Conservation (phyloP, 495 filamentous ascomycete genomes). For the Xylaria palmicola region DNA sequence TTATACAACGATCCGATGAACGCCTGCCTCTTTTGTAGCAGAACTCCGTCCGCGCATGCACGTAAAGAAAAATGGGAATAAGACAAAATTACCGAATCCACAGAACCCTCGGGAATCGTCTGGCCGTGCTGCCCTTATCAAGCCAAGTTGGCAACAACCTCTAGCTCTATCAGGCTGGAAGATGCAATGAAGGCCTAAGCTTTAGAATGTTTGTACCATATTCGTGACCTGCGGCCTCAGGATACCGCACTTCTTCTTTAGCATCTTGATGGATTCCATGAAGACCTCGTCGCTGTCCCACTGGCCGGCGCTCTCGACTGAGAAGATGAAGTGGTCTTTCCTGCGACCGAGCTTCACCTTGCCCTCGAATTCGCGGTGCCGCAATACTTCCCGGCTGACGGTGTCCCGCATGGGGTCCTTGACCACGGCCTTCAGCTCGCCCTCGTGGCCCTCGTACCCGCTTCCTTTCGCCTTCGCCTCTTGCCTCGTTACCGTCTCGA, state of each 20-base stretch:
- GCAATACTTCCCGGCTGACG: constrained; percentile 85
- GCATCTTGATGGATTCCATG: constrained; percentile 76
- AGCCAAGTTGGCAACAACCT: neutral
- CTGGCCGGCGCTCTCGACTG: constrained; percentile 91
- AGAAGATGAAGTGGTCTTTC: constrained; percentile 96
- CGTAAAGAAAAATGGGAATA: neutral
- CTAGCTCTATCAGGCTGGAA: neutral
- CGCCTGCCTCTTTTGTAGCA: constrained; percentile 14
- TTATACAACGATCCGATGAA: constrained; percentile 6
- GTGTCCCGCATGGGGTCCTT: constrained; percentile 82
- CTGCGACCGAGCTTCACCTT: constrained; percentile 92
- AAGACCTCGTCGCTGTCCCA: constrained; percentile 88
- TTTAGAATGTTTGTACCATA: constrained; percentile 37
- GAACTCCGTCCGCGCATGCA: constrained; percentile 19
- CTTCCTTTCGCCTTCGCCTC: constrained; percentile 61
- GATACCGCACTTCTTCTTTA: constrained; percentile 68
- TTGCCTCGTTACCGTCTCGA: constrained; percentile 67
- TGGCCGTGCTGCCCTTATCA: neutral
- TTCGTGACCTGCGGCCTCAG: constrained; percentile 47
- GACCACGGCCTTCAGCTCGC: constrained; percentile 84
- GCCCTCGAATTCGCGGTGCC: constrained; percentile 88
- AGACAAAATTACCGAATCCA: neutral
- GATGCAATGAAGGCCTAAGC: neutral
- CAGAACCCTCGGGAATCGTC: neutral
- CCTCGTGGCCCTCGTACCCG: constrained; percentile 68